phyloP scores from a whole-genome alignment of 1,284 basidiomycete species.

The Boletus semigastroideus region DNA sequence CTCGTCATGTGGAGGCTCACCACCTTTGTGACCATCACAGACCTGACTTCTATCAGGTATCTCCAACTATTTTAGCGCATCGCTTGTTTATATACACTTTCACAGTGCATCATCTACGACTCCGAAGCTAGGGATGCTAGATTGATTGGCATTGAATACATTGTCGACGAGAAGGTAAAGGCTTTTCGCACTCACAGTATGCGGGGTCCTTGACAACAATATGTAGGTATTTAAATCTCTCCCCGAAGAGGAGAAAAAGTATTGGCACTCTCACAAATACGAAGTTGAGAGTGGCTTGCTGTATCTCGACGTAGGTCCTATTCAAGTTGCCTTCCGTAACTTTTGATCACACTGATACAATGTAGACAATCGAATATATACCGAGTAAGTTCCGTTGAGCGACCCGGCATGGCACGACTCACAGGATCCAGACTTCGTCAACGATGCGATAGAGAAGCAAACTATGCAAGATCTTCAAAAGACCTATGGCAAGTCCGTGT shows the following conservation, averaged over 20 bases:
- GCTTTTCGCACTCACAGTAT: neutral
- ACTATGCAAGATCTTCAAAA: conserved; percentile 49
- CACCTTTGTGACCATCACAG: conserved; percentile 33
- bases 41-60: conserved; percentile 21
- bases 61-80: neutral
- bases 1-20: conserved; percentile 35
- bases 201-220: neutral
- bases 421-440: conserved; percentile 29
- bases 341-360: neutral
- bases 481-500: conserved; percentile 54
- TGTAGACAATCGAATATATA: conserved; percentile 35
- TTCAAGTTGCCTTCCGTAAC: neutral
- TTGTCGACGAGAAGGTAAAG: conserved; percentile 43
- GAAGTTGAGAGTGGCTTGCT: conserved; percentile 52
- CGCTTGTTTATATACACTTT: neutral
- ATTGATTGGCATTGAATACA: conserved; percentile 55
- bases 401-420: neutral
- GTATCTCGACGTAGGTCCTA: conserved; percentile 36
- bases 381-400: conserved; percentile 33
- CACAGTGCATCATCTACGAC: conserved; percentile 46
- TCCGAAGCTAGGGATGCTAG: conserved; percentile 43
- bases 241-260: conserved; percentile 46
- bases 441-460: conserved; percentile 43
- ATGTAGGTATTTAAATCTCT: conserved; percentile 40
- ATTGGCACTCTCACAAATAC: conserved; percentile 51